A percentile compares a stretch with the other conserved stretches of the same genome.
phyloP scores from a whole-genome alignment of 768 basidiomycete species.

The Coprinopsis sp. region DNA sequence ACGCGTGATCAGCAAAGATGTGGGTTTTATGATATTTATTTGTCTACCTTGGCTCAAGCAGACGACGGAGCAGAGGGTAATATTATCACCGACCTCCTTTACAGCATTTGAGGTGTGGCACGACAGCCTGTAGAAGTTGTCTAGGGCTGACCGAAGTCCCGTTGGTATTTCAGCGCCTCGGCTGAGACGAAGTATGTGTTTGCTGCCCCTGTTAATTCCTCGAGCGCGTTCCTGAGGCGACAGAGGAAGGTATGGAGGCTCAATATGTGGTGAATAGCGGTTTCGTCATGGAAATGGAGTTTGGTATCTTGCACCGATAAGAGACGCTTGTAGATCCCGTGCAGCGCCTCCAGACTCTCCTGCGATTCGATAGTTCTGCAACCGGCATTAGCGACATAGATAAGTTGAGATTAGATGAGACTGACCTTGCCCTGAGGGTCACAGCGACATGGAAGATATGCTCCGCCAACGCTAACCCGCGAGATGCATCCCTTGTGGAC shows the following conservation, averaged over 20 bases:
- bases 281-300: conserved; percentile 12
- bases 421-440: conserved; percentile 60
- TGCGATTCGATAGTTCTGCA: not conserved
- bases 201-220: conserved; percentile 1
- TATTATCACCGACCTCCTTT: too few species aligned
- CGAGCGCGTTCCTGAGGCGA: not conserved
- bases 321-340: not conserved
- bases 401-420: conserved; percentile 8
- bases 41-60: too few species aligned
- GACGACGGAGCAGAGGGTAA: too few species aligned
- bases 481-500: conserved; percentile 79
- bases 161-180: not conserved
- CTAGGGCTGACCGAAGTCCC: not conserved
- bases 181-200: not conserved
- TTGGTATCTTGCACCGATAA: conserved; percentile 16
- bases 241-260: not conserved
- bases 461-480: conserved; percentile 74
- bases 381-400: conserved; percentile 4
- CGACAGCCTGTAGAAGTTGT: not conserved
- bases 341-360: not conserved
- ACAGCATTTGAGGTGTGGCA: too few species aligned
- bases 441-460: conserved; percentile 69
- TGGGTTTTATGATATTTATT: too few species aligned
- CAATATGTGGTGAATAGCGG: not conserved
- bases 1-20: too few species aligned